Evolutionary conservation across 257 asterid genomes (phyloP), one percentile per base, ranked within the genome.

Genomic region (Nyctanthes arbortristis): DNA sequence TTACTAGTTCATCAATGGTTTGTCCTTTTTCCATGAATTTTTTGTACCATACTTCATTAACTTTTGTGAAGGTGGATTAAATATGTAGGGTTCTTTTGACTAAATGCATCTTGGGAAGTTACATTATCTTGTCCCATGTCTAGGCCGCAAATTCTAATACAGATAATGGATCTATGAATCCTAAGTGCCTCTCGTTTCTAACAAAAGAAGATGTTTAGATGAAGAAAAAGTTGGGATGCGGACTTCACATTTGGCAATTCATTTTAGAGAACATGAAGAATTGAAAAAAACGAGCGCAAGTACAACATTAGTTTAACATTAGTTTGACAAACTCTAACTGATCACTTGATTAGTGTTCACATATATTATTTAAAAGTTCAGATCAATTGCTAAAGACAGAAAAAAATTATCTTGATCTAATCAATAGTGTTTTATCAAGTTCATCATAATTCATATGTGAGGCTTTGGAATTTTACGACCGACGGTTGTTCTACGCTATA

Each of bases 161-260:
- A 9, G 7, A 8, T 20, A 8, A 16, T 43, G 54, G 1, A 16
- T 43, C 54, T 43, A n/a, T 13, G 54, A 52, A 9, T 22, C 59
- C 59, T 52, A 52, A 16, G 59, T n/a, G 24, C 55, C 24, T 22
- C 29, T 49, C 22, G 29, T 49, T 49, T 49, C 29, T 7, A 3
- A 47, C 12, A 7, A 7, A 7, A 11, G 27, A 20, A 47, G 12
- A 20, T n/a, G n/a, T n/a, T 47, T n/a, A 14, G 56, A 49, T 49
- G 11, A 49, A 18, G 10, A 7, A 49, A 28, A 49, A 49, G 57
- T 49, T 49, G 59, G 59, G 59, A 52, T 52, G 31, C 24, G 31
- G 59, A 52, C 16, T 52, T 52, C 31, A 52, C 59, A 52, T 52
- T 22, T 52, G 59, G 24, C 59, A 20, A 52, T 22, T 52, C n/a